phyloP scores from a whole-genome alignment of 2,329 filamentous ascomycete species.

The Fusarium sp. region DNA sequence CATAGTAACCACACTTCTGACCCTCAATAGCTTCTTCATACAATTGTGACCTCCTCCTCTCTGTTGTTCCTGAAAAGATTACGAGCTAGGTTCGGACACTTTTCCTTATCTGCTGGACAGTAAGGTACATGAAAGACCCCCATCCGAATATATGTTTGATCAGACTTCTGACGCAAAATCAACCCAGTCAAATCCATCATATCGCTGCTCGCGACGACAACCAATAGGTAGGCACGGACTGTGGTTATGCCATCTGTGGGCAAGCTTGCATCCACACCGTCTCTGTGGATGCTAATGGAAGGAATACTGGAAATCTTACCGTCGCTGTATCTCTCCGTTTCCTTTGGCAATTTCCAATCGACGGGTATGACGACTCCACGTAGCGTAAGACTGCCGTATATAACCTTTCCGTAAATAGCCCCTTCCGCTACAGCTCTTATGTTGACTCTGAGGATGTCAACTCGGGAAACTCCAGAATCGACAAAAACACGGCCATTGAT shows the following conservation, averaged over 20 bases:
- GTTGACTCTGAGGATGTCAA: background rate
- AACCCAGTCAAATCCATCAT: background rate
- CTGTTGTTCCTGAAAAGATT: background rate
- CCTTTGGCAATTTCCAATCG: background rate
- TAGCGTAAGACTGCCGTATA: background rate
- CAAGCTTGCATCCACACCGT: background rate
- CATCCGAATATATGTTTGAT: background rate
- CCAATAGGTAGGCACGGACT: background rate
- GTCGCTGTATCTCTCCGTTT: background rate
- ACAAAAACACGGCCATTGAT: background rate
- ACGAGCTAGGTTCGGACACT: background rate
- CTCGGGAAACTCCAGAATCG: background rate
- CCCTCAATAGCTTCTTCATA: background rate
- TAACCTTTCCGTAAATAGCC: background rate
- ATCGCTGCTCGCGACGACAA: background rate
- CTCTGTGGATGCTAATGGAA: background rate
- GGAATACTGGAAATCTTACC: background rate
- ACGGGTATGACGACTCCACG: background rate
- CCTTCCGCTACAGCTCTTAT: background rate
- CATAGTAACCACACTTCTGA: background rate
- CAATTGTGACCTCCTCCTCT: background rate
- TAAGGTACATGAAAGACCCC: background rate
- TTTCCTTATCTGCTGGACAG: background rate
- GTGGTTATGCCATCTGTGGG: background rate
- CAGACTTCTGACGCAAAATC: background rate